phyloP scores from a whole-genome alignment of 2,329 filamentous ascomycete species.

The Fusarium tricinctum region DNA sequence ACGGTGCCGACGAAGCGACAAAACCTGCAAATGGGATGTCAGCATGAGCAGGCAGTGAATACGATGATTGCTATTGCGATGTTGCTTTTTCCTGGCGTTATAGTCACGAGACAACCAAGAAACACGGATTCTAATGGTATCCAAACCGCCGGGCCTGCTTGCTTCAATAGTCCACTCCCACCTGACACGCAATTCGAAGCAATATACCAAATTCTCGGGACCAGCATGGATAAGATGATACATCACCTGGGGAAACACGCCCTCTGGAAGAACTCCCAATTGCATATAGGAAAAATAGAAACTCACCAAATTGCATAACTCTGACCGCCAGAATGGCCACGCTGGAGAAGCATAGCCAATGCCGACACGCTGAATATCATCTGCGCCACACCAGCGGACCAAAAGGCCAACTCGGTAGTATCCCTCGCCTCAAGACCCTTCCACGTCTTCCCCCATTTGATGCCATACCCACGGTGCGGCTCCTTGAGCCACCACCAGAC shows the following conservation, averaged over 20 bases:
- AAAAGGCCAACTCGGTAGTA: slow-evolving; percentile 65
- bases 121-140: slow-evolving; percentile 4
- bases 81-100: slow-evolving; percentile 7
- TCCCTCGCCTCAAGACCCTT: slow-evolving; percentile 59
- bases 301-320: slow-evolving; percentile 65
- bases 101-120: slow-evolving; percentile 6
- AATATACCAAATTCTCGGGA: slow-evolving; percentile 10
- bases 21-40: slow-evolving; percentile 54
- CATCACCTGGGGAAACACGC: slow-evolving; percentile 26
- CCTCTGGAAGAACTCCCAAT: slow-evolving; percentile 21
- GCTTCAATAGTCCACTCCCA: slow-evolving; percentile 11
- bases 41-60: slow-evolving; percentile 17
- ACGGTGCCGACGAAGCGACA: slow-evolving; percentile 60
- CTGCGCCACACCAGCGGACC: slow-evolving; percentile 62
- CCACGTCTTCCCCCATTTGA: slow-evolving; percentile 63
- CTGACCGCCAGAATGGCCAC: slow-evolving; percentile 64
- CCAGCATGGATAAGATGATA: slow-evolving; percentile 1
- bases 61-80: neutral
- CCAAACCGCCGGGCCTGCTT: slow-evolving; percentile 4
- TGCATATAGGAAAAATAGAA: slow-evolving; percentile 33
- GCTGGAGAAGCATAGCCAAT: slow-evolving; percentile 60
- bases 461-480: slow-evolving; percentile 57
- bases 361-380: slow-evolving; percentile 57
- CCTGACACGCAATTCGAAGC: slow-evolving; percentile 32
- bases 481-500: slow-evolving; percentile 63